Evolutionary conservation across 768 basidiomycete genomes (phyloP).

Genomic region (Termitomyces sp.): DNA sequence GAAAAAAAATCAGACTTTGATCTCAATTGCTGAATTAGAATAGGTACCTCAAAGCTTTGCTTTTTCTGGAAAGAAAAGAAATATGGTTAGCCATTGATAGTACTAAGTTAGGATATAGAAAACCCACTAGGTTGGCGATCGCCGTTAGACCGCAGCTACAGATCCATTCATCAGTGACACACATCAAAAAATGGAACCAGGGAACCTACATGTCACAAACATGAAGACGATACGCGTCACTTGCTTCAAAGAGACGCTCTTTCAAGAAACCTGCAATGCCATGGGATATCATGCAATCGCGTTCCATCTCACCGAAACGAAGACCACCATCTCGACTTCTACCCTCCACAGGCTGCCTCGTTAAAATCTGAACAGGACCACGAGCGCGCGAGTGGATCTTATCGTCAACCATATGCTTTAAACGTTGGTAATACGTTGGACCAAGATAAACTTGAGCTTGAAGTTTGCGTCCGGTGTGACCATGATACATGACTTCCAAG

Average conservation of each 20-base stretch:
- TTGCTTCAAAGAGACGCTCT: slow-evolving; percentile 92
- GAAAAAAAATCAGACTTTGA: background rate
- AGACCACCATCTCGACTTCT: slow-evolving; percentile 97
- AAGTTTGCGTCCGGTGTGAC: slow-evolving; percentile 96
- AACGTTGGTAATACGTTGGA: slow-evolving; percentile 96
- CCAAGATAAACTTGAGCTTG: slow-evolving; percentile 98
- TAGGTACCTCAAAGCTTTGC: slow-evolving; percentile 83
- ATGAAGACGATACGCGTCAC: slow-evolving; percentile 89
- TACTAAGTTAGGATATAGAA: background rate
- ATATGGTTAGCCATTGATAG: background rate
- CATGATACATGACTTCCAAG: slow-evolving; percentile 97
- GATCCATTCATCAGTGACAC: slow-evolving; percentile 11
- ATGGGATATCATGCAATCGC: slow-evolving; percentile 99
- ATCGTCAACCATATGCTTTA: slow-evolving; percentile 99
- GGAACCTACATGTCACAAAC: slow-evolving; percentile 89
- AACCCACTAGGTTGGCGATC: slow-evolving; percentile 86
- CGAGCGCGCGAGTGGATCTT: slow-evolving; percentile 98
- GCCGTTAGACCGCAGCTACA: slow-evolving; percentile 90
- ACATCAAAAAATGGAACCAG: background rate
- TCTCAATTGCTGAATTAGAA: slow-evolving; percentile 6
- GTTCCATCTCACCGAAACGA: slow-evolving; percentile 99
- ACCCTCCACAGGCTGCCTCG: slow-evolving; percentile 97
- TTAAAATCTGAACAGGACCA: slow-evolving; percentile 97
- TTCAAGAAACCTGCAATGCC: slow-evolving; percentile 98
- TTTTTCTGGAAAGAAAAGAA: slow-evolving; percentile 61